A percentile compares a stretch with the other conserved stretches of the same genome.
phyloP scores from a whole-genome alignment of 352 stramenopile species.

The Phytophthora quininea region DNA sequence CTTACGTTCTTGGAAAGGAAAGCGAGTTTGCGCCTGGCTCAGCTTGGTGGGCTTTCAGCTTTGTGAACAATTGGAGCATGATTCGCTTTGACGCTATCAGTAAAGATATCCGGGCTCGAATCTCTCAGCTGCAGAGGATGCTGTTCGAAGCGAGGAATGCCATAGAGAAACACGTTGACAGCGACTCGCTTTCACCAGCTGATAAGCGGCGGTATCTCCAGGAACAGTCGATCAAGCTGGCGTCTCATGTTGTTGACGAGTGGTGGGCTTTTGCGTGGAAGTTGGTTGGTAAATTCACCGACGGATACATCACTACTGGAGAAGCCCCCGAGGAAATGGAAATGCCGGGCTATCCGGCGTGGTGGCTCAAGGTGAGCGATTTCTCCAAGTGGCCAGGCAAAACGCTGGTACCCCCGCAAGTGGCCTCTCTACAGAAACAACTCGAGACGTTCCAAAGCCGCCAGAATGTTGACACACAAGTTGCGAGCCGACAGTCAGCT shows the following conservation, averaged over 20 bases:
- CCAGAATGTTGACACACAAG: slow-evolving; percentile 24
- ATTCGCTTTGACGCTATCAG: slow-evolving; percentile 83
- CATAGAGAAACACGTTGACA: slow-evolving; percentile 37
- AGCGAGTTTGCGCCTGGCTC: slow-evolving; percentile 69
- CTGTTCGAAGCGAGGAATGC: slow-evolving; percentile 37
- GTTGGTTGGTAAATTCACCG: slow-evolving; percentile 75
- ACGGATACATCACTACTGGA: slow-evolving; percentile 77
- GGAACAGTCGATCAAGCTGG: slow-evolving; percentile 58
- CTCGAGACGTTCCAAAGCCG: slow-evolving; percentile 42
- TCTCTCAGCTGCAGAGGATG: slow-evolving; percentile 45
- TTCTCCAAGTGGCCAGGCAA: slow-evolving; percentile 75
- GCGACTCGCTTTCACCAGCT: slow-evolving; percentile 11
- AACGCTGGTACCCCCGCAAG: slow-evolving; percentile 50
- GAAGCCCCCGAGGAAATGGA: slow-evolving; percentile 58
- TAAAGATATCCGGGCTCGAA: slow-evolving; percentile 53
- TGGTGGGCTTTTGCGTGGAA: slow-evolving; percentile 79
- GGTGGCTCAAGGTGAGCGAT: slow-evolving; percentile 66
- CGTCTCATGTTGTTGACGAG: slow-evolving; percentile 53
- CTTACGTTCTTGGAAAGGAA: slow-evolving; percentile 72
- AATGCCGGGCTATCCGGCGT: slow-evolving; percentile 67
- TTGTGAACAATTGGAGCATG: slow-evolving; percentile 89
- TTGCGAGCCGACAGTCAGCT: slow-evolving; percentile 10
- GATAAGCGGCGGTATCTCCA: slow-evolving; percentile 39
- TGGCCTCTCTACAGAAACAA: slow-evolving; percentile 46
- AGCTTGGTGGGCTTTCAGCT: slow-evolving; percentile 87